Conservation (phyloP, 768 basidiomycete genomes). For the Coprinopsis cinerea region DNA sequence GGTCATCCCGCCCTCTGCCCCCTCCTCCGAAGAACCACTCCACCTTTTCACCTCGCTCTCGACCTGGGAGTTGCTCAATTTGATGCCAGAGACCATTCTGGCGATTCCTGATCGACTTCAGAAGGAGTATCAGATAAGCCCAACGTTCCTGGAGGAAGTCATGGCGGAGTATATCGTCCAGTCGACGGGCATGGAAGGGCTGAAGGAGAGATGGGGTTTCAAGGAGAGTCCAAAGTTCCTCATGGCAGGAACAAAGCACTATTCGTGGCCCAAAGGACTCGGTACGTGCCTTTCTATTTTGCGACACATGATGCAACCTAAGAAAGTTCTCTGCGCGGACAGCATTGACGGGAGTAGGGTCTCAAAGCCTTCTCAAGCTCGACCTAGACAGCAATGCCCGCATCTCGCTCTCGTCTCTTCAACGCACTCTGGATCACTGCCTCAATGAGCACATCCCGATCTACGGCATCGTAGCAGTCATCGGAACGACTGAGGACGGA, state of each 20-base stretch:
- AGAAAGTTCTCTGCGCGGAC: background rate
- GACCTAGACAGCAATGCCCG: conserved; percentile 31
- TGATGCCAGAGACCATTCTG: conserved; percentile 25
- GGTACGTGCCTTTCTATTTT: conserved; percentile 20
- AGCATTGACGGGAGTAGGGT: conserved; percentile 41
- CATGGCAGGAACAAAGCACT: conserved; percentile 31
- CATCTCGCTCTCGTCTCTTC: conserved; percentile 25
- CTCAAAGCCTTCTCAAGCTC: conserved; percentile 29
- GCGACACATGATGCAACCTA: background rate
- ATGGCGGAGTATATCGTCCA: conserved; percentile 30
- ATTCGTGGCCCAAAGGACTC: conserved; percentile 44
- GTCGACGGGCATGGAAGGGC: conserved; percentile 27
- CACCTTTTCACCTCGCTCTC: conserved; percentile 15
- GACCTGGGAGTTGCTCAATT: conserved; percentile 38
- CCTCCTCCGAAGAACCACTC: conserved; percentile 15
- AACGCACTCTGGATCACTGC: conserved; percentile 21
- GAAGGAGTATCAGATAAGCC: conserved; percentile 28
- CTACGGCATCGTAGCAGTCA: conserved; percentile 37
- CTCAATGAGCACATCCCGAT: conserved; percentile 27
- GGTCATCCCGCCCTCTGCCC: conserved; percentile 18
- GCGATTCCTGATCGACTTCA: conserved; percentile 29
- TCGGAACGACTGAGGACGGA: conserved; percentile 41
- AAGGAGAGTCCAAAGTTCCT: conserved; percentile 20
- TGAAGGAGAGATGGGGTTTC: conserved; percentile 20
- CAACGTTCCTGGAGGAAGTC: conserved; percentile 23